A percentile compares a stretch with the other conserved stretches of the same genome.
Evolutionary conservation across 2,329 filamentous ascomycete species (phyloP).

Genomic region (Pyrenochaeta sp.): DNA sequence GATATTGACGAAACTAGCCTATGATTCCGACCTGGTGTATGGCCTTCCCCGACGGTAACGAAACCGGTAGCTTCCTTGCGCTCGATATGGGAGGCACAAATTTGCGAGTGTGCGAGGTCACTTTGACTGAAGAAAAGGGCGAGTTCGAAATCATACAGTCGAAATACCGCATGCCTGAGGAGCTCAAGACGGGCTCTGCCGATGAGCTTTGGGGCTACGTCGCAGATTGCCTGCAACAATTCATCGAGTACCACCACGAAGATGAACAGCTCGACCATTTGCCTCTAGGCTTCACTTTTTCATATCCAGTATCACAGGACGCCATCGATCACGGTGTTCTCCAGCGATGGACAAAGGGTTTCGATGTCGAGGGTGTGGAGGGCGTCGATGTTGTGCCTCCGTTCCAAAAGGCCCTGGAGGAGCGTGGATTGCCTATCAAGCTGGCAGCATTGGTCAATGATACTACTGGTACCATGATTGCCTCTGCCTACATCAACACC

Average conservation of each 20-base stretch:
- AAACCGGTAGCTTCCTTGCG: conserved; percentile 86
- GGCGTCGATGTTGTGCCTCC: conserved; percentile 89
- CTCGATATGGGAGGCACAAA: conserved; percentile 98
- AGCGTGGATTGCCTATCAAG: conserved; percentile 86
- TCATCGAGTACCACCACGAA: conserved; percentile 86
- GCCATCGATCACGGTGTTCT: conserved; percentile 93
- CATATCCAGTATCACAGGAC: conserved; percentile 90
- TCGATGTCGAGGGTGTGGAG: conserved; percentile 92
- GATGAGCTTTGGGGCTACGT: conserved; percentile 96
- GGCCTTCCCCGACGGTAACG: conserved; percentile 84
- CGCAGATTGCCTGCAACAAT: conserved; percentile 90
- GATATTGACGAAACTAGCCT: conserved; percentile 70
- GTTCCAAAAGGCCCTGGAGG: conserved; percentile 79
- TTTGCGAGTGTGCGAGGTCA: conserved; percentile 92
- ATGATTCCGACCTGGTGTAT: conserved; percentile 99
- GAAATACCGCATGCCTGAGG: conserved; percentile 94
- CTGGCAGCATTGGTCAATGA: conserved; percentile 95
- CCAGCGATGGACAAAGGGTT: conserved; percentile 97
- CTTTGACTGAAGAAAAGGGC: conserved; percentile 83
- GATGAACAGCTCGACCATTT: conserved; percentile 68
- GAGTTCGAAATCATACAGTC: conserved; percentile 97
- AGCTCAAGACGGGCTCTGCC: conserved; percentile 83
- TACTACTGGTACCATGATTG: conserved; percentile 95
- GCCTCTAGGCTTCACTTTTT: conserved; percentile 94
- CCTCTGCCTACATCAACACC: conserved; percentile 93